These are phyloP conservation scores for Kwoniella shivajii DNA, from an alignment of 1,284 basidiomycete species.

Conservation along the genomic window DNA sequence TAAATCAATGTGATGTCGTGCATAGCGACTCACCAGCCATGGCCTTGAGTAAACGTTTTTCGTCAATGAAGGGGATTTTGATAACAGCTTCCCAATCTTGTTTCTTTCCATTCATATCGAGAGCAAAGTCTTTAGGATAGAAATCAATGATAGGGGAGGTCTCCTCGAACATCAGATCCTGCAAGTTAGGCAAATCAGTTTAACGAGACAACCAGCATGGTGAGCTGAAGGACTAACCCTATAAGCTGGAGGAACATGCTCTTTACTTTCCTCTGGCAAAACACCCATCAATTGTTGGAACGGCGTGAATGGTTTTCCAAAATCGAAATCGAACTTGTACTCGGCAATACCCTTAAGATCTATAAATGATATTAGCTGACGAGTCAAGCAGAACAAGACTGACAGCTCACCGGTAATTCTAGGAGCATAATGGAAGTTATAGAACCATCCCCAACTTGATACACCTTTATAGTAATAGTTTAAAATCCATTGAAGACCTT, in stretches of 20 bases:
- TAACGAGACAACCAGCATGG: background rate
- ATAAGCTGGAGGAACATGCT: conserved; percentile 83
- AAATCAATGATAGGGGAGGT: conserved; percentile 92
- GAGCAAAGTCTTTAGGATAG: conserved; percentile 88
- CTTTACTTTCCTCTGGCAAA: conserved; percentile 82
- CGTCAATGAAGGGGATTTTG: conserved; percentile 98
- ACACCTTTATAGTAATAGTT: conserved; percentile 98
- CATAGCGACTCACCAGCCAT: conserved; percentile 69
- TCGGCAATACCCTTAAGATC: conserved; percentile 76
- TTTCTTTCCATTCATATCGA: conserved; percentile 97
- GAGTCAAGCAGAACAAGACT: background rate
- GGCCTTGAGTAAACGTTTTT: conserved; percentile 73
- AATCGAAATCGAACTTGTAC: conserved; percentile 80
- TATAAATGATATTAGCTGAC: conserved; percentile 39
- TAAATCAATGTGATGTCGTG: background rate
- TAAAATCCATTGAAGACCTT: conserved; percentile 98
- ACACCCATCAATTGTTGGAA: conserved; percentile 99
- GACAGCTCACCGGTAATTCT: conserved; percentile 75
- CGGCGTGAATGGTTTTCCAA: conserved; percentile 88
- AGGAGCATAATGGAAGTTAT: conserved; percentile 95
- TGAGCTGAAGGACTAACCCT: conserved; percentile 58
- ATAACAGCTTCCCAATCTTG: conserved; percentile 98
- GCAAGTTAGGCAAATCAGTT: conserved; percentile 5
- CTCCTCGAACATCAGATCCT: conserved; percentile 87
- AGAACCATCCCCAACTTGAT: conserved; percentile 98